These are phyloP conservation scores for Diaporthe citri DNA, from an alignment of 2,329 filamentous ascomycete species.

Conservation along the genomic window DNA sequence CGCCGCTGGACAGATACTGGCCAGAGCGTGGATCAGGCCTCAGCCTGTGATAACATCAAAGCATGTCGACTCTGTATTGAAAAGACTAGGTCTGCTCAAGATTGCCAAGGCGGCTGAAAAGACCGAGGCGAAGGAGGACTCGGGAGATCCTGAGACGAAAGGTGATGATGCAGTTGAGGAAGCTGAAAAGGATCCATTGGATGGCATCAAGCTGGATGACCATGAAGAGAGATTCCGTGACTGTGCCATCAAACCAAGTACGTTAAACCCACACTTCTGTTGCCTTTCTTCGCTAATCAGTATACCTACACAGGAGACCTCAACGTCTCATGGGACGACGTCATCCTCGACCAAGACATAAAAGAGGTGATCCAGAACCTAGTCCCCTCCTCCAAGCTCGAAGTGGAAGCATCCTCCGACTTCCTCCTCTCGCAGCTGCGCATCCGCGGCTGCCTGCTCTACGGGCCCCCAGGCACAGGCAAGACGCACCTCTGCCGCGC, in stretches of 20 bases:
- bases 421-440: neutral
- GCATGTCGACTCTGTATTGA: neutral
- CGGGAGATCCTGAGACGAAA: neutral
- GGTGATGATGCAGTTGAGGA: neutral
- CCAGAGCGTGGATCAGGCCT: neutral
- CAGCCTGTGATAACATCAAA: neutral
- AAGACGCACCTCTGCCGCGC: slow-evolving; percentile 46
- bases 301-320: neutral
- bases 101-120: neutral
- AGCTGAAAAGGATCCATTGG: neutral
- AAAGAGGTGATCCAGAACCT: slow-evolving; percentile 12
- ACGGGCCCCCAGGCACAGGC: slow-evolving; percentile 49
- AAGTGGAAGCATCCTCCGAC: neutral
- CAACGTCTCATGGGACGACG: neutral
- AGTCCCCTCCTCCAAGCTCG: neutral
- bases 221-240: neutral
- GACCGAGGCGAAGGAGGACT: neutral
- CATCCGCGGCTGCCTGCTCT: slow-evolving; percentile 46
- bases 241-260: neutral
- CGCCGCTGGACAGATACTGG: neutral
- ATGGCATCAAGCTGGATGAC: neutral
- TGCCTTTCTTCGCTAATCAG: neutral
- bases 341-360: slow-evolving; percentile 3
- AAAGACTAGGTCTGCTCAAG: neutral
- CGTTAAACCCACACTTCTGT: neutral